A percentile compares a stretch with the other conserved stretches of the same genome.
Evolutionary conservation across 2,329 filamentous ascomycete genomes (phyloP).

Genomic region (Colletotrichum australisinense): DNA sequence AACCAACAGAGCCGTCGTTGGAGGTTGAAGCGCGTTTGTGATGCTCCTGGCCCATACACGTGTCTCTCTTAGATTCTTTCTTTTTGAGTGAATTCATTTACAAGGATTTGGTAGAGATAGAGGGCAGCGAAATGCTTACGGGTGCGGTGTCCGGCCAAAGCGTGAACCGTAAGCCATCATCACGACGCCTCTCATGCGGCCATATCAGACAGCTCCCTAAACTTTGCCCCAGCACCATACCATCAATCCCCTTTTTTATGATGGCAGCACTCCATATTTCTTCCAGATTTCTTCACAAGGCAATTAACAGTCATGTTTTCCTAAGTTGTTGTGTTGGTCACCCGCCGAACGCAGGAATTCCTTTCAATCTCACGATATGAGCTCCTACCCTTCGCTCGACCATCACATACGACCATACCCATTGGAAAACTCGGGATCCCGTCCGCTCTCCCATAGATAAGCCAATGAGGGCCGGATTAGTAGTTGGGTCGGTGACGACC

Average conservation of each 20-base stretch:
- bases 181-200: too few relatives aligned
- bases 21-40: rapidly evolving
- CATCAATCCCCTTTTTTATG: too few relatives aligned
- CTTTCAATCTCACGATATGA: neutral
- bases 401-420: neutral
- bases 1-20: rapidly evolving
- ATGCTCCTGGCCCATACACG: rapidly evolving
- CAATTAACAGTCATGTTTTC: rapidly evolving
- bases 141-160: too few relatives aligned
- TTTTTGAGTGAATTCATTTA: too few relatives aligned
- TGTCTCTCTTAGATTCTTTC: too few relatives aligned
- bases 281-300: neutral
- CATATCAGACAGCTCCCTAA: too few relatives aligned
- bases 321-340: neutral
- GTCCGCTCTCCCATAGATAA: neutral
- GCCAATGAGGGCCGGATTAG: neutral
- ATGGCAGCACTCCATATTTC: too few relatives aligned
- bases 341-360: neutral
- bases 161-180: too few relatives aligned
- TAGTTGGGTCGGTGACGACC: neutral
- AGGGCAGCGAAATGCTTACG: too few relatives aligned
- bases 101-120: too few relatives aligned
- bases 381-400: rapidly evolving
- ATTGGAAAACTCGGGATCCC: neutral
- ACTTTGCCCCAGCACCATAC: too few relatives aligned